Percentiles rank a stretch among this genome's conserved stretches.
These are phyloP conservation scores for Chaetomium globosum DNA, from an alignment of 2,329 filamentous ascomycete species.

Conservation along the genomic window DNA sequence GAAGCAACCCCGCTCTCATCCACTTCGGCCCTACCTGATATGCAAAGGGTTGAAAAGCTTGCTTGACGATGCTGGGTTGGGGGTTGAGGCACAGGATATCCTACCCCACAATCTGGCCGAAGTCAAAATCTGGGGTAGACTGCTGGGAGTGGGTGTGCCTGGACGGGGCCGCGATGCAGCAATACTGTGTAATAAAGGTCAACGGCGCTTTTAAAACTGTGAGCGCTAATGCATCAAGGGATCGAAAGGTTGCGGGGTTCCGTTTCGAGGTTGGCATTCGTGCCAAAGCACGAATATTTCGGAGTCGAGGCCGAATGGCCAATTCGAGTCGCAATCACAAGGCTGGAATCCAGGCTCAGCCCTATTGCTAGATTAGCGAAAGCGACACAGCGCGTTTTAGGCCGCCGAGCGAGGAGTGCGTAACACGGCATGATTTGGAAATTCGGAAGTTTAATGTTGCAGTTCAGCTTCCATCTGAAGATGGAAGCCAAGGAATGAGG, in stretches of 20 bases:
- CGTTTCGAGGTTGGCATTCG: not conserved
- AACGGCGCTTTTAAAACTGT: not conserved
- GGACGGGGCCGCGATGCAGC: no score
- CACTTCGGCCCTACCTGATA: not conserved
- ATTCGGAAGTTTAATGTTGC: constrained; percentile 11
- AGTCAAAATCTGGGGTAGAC: constrained; percentile 6
- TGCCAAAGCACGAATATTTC: no score
- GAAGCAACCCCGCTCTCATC: not conserved
- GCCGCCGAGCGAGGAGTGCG: constrained; percentile 4
- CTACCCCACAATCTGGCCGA: constrained; percentile 19
- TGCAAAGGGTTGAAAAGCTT: constrained; percentile 20
- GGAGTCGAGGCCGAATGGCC: no score
- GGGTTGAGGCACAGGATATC: not conserved
- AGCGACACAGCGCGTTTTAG: not conserved
- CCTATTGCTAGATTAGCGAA: not conserved
- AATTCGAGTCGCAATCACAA: not conserved
- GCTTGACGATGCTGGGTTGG: constrained; percentile 6
- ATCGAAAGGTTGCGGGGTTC: not conserved
- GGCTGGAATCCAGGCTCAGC: not conserved
- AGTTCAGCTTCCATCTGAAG: constrained; percentile 16
- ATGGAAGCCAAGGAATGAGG: constrained; percentile 28
- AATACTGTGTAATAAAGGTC: not conserved
- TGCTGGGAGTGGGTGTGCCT: not conserved
- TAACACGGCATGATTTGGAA: not conserved
- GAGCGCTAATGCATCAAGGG: not conserved